Conservation (phyloP, 2,329 filamentous ascomycete species). For the Aspergillus viridinutans region DNA sequence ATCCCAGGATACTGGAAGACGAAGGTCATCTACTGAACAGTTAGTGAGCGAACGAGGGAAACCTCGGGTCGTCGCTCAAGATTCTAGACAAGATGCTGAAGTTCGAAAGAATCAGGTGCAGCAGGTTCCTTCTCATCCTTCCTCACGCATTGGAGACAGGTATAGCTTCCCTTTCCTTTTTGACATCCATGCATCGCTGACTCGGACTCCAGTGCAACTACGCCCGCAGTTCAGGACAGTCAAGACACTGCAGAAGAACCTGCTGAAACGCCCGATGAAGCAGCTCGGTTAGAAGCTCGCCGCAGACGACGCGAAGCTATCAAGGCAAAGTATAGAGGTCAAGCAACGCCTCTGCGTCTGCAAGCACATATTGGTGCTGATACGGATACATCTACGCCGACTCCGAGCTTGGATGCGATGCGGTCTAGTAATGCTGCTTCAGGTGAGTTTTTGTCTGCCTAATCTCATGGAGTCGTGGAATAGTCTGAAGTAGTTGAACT, state of each 20-base stretch:
- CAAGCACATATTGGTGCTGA: conserved; percentile 65
- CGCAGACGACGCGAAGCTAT: conserved; percentile 81
- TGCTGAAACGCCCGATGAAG: conserved; percentile 68
- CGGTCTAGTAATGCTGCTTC: conserved; percentile 31
- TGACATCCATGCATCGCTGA: not conserved
- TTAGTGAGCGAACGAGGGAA: conserved; percentile 62
- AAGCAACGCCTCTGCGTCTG: conserved; percentile 68
- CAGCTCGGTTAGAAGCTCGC: conserved; percentile 77
- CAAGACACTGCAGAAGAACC: conserved; percentile 36
- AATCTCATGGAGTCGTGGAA: not conserved
- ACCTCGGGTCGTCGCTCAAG: conserved; percentile 56
- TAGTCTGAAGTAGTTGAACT: conserved; percentile 3
- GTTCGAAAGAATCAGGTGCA: conserved; percentile 57
- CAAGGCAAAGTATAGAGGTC: conserved; percentile 70
- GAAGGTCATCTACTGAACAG: conserved; percentile 52
- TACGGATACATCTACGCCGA: conserved; percentile 51
- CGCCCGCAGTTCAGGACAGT: conserved; percentile 7
- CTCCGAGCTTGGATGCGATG: conserved; percentile 45
- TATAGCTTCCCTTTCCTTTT: conserved; percentile 31
- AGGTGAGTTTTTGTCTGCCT: conserved; percentile 29
- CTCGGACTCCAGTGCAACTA: conserved; percentile 16
- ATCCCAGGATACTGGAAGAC: conserved; percentile 39
- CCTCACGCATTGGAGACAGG: conserved; percentile 34
- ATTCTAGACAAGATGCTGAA: conserved; percentile 65
- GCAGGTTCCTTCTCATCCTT: conserved; percentile 42